Base-by-base conservation (phyloP, 108 stramenopile species). In the Cyclostephanos invisitatus region DNA sequence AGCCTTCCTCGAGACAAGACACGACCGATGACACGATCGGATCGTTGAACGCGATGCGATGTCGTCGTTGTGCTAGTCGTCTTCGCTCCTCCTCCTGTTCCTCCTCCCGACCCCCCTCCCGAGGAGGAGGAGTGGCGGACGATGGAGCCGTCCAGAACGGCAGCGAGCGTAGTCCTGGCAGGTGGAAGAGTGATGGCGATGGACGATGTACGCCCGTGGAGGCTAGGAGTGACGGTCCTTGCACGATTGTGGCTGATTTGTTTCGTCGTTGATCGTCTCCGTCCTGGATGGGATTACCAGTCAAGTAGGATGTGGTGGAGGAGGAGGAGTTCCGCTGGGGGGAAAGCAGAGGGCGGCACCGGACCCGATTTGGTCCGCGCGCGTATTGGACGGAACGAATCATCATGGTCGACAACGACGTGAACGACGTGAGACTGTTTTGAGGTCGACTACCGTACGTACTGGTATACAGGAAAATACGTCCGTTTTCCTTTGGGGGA, bases 21-120 rank as follows among this genome's bases (percentile, higher is more conserved):
- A 94, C 89, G n/a, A 86, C 83, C 1, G 78, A 24, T 5, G 83
- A 75, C 0, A 95, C 61, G 17, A 63, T 76, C 36, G 91, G 90
- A 74, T 95, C 94, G 48, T 91, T 86, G 69, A 87, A 93, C 29
- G 91, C 94, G 21, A 93, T 72, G 4, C 86, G 72, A 35, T 79
- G 78, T 22, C 48, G 42, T 18, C 68, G 77, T 18, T 36, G 49
- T 40, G 7, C 7, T 46, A 32, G 32, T 32, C 44, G 40, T 4
- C 40, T 8, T 42, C 40, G 7, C 44, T 46, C 44, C 44, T 46
- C 44, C 44, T 46, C 44, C 44, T 7, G 40, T 11, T 32, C 32
- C 32, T 32, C 32, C 48, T 18, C 48, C 48, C 48, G 48, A 5
- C 48, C 48, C 48, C 18, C 18, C 48, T 5, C n/a, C 5, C 18